Evolutionary conservation across 805 yeast genomes (phyloP).

Genomic region (Blastobotrys peoriensis): DNA sequence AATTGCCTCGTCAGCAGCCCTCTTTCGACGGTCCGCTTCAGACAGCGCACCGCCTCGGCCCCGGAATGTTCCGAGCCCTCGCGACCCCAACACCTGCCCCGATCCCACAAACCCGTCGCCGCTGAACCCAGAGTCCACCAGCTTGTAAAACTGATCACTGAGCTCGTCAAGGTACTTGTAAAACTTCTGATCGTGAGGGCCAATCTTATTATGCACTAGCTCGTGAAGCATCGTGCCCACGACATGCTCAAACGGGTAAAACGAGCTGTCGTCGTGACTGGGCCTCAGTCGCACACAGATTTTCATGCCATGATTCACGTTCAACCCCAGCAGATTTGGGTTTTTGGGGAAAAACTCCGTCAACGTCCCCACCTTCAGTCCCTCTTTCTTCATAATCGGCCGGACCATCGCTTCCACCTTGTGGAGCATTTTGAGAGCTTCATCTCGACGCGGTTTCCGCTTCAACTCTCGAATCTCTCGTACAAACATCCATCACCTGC

Average conservation of each 20-base stretch:
- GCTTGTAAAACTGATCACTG: constrained; percentile 40
- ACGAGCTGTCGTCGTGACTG: constrained; percentile 44
- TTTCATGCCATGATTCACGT: constrained; percentile 71
- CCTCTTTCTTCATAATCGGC: constrained; percentile 67
- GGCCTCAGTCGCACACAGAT: constrained; percentile 66
- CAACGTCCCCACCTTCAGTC: constrained; percentile 58
- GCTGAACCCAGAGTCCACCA: constrained; percentile 36
- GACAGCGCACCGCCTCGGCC: constrained; percentile 4
- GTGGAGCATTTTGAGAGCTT: constrained; percentile 55
- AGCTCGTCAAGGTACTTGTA: constrained; percentile 60
- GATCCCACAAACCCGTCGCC: constrained; percentile 47
- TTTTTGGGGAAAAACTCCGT: constrained; percentile 79
- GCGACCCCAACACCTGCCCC: constrained; percentile 41
- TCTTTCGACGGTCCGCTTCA: constrained; percentile 13
- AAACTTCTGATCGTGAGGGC: constrained; percentile 75
- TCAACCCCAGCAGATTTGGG: constrained; percentile 64
- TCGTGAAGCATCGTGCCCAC: constrained; percentile 87
- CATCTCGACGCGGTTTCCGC: constrained; percentile 39
- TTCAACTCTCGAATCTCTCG: constrained; percentile 36
- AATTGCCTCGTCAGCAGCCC: constrained; percentile 25
- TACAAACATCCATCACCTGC: constrained; percentile 14
- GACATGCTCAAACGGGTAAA: constrained; percentile 56
- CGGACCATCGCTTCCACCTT: constrained; percentile 63
- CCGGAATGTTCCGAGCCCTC: constrained; percentile 4
- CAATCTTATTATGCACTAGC: constrained; percentile 69